phyloP scores from a whole-genome alignment of 2,329 filamentous ascomycete species.

The Fulvia fulva region DNA sequence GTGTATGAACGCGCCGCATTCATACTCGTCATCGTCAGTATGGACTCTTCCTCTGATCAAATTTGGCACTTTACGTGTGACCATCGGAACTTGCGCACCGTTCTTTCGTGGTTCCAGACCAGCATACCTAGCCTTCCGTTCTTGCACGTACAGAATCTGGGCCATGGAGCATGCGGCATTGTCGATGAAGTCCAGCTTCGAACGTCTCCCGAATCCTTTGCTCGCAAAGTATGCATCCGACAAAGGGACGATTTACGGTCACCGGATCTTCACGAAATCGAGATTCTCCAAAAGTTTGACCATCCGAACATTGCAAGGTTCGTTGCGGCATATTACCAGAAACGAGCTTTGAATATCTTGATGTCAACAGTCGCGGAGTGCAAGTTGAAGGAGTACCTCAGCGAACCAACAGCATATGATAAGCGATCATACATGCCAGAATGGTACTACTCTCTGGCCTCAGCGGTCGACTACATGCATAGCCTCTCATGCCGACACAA shows the following conservation, averaged over 20 bases:
- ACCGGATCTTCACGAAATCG: constrained; percentile 7
- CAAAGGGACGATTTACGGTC: neutral
- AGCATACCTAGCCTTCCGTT: neutral
- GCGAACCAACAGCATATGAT: neutral
- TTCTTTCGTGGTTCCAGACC: constrained; percentile 2
- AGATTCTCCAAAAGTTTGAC: constrained; percentile 6
- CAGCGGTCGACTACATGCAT: constrained; percentile 10
- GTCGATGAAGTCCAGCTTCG: constrained; percentile 8
- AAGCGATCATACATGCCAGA: neutral
- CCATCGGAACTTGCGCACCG: neutral
- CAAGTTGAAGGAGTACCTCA: constrained; percentile 7
- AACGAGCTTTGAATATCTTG: constrained; percentile 7
- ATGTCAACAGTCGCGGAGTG: constrained; percentile 10
- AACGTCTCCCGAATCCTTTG: neutral
- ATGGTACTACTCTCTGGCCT: constrained; percentile 9
- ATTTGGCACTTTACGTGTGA: constrained; percentile 11
- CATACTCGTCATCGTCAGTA: constrained; percentile 5
- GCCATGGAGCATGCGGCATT: constrained; percentile 8
- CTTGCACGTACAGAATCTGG: constrained; percentile 3
- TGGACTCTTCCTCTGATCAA: neutral
- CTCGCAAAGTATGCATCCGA: constrained; percentile 4
- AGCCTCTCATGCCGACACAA: constrained; percentile 4
- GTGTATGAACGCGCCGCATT: constrained; percentile 7
- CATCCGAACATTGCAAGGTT: constrained; percentile 63
- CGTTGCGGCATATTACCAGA: constrained; percentile 68